These are phyloP conservation scores for Claviceps purpurea DNA, from an alignment of 2,329 filamentous ascomycete species.

Conservation along the genomic window DNA sequence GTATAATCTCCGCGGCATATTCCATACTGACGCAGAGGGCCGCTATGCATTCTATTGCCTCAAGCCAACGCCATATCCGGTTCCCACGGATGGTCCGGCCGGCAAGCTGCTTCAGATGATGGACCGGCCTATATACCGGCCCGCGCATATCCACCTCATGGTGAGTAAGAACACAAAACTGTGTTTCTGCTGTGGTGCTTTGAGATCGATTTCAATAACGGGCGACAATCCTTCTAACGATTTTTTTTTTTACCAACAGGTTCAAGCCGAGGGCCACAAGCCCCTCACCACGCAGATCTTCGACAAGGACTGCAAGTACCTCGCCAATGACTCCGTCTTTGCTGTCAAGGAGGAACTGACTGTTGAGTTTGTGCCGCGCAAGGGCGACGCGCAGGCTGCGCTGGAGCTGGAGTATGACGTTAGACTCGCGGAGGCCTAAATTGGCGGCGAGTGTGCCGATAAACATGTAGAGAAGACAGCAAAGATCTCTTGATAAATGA, in stretches of 20 bases:
- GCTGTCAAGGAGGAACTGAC: conserved; percentile 39
- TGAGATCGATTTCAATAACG: no score
- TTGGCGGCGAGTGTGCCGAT: background rate
- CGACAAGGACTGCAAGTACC: conserved; percentile 50
- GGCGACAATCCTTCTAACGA: background rate
- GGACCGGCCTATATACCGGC: conserved; percentile 42
- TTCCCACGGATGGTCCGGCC: conserved; percentile 38
- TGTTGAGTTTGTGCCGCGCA: conserved; percentile 26
- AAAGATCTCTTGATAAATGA: background rate
- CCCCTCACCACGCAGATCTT: conserved; percentile 64
- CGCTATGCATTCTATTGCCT: conserved; percentile 49
- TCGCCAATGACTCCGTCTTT: conserved; percentile 39
- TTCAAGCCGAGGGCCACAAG: conserved; percentile 44
- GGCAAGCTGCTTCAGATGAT: conserved; percentile 37
- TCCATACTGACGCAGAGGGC: conserved; percentile 52
- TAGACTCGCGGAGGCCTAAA: conserved; percentile 20
- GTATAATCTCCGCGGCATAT: conserved; percentile 61
- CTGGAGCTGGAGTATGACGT: conserved; percentile 52
- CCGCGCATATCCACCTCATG: conserved; percentile 48
- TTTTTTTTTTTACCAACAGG: no score
- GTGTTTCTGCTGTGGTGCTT: no score
- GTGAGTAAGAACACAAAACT: conserved; percentile 14
- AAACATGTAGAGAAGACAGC: background rate
- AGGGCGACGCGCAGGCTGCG: conserved; percentile 31
- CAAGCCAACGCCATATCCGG: conserved; percentile 43